Conservation (phyloP, 805 yeast genomes). For the Saccharomycopsis fodiens region DNA sequence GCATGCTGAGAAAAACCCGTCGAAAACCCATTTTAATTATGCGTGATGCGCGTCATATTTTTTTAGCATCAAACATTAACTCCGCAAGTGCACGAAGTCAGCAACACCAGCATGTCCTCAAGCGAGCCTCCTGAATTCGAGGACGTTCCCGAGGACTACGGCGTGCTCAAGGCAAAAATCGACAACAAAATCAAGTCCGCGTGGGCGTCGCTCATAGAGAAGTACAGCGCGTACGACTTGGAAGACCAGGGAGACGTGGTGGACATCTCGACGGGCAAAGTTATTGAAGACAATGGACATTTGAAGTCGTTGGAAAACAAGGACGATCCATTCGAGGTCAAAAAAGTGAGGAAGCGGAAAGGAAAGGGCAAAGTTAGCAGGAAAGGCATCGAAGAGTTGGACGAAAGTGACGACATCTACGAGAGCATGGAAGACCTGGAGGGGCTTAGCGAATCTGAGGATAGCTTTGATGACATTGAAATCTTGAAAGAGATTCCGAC, state of each 20-base stretch:
- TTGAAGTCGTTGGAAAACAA: constrained; percentile 43
- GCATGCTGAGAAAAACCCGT: too few species aligned
- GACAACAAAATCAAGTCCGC: constrained; percentile 2
- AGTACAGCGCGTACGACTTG: constrained; percentile 41
- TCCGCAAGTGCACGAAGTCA: too few species aligned
- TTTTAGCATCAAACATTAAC: too few species aligned
- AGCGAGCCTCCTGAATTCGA: too few species aligned
- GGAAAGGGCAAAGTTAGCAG: background rate
- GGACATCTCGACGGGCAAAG: constrained; percentile 58
- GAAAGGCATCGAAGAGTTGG: background rate
- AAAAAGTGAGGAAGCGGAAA: background rate
- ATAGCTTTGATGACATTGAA: too few species aligned
- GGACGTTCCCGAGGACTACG: background rate
- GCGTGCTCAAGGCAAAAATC: background rate
- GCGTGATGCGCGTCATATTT: background rate
- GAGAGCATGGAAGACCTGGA: too few species aligned
- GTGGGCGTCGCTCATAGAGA: constrained; percentile 50
- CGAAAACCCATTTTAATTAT: background rate
- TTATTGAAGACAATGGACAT: constrained; percentile 65
- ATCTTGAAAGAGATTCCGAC: too few species aligned
- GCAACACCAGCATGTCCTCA: too few species aligned
- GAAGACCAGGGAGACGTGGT: constrained; percentile 52
- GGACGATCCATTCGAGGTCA: background rate
- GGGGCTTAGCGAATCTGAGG: constrained; percentile 22
- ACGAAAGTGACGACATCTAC: too few species aligned